Evolutionary conservation across 2,329 filamentous ascomycete genomes (phyloP), one percentile per base, ranked within the genome.

Genomic region (Fonsecaea erecta): DNA sequence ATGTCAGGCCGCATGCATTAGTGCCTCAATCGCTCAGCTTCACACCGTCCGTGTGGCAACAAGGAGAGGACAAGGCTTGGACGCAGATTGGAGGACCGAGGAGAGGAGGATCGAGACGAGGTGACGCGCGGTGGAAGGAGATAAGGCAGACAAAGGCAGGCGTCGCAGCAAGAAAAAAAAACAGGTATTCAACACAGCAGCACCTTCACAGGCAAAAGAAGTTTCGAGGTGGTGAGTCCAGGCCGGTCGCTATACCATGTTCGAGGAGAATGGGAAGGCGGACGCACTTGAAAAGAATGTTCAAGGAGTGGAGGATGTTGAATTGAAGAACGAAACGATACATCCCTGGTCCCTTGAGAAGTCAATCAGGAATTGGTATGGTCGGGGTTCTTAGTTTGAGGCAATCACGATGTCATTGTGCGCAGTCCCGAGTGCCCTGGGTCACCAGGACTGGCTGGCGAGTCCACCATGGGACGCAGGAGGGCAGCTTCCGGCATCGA

Each of bases 1-100:
- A 69, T 68, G 60, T 67, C 66, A 52, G 64, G 61, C 40, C 37
- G 54, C 53, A 60, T 58, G 52, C 55, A 61, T 56, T 58, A 57
- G 64, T 46, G 51, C 14, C 54, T 52, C 53, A 63, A 52, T 53
- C n/a, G n/a, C 52, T 35, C 52, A 35, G 32, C 24, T 32, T 48
- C 21, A 12, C 12, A 40, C 16, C n/a, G 35, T 16, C 46, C 11
- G 35, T 35, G 30, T 52, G 46, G 28, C 46, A 35, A 24, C 46
- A 35, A 28, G 48, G 58, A 9, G 37, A n/a, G 26, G 43, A 30
- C 51, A 34, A 62, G 48, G 58, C 46, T 52, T 16, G 18, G 24
- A 21, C 28, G 54, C 11, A 16, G 35, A 37, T 40, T n/a, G 37
- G 37, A n/a, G 37, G 37, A 12, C 14, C 4, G 37, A 4, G 37